phyloP scores from a whole-genome alignment of 176 grass and related monocot genomes.

The Ananas comosus region DNA sequence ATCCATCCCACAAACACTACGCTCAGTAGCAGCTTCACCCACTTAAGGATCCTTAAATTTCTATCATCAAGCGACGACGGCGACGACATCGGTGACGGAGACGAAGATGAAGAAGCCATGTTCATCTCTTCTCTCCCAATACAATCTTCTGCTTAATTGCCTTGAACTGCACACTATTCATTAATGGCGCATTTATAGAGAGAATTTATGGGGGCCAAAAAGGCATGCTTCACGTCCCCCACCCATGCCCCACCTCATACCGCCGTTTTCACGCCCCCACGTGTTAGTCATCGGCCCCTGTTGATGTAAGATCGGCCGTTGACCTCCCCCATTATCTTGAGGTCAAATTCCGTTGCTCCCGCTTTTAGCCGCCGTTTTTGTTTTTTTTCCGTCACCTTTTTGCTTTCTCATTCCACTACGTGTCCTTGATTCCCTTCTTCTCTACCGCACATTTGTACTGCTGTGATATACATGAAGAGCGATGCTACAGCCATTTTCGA shows the following conservation, averaged over 20 bases:
- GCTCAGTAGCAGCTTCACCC: conserved; percentile 12
- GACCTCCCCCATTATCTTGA: conserved; percentile 5
- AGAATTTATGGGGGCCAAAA: not conserved
- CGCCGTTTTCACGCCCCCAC: not conserved
- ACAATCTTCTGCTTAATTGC: not conserved
- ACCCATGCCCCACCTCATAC: not conserved
- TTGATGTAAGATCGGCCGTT: not conserved
- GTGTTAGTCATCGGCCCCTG: conserved; percentile 13
- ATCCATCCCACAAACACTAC: conserved; percentile 43
- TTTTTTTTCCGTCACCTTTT: conserved; percentile 6
- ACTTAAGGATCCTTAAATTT: conserved; percentile 5
- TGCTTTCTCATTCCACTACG: not conserved
- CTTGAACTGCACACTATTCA: not conserved
- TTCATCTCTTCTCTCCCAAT: conserved; percentile 6
- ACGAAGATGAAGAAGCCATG: not conserved
- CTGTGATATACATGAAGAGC: not conserved
- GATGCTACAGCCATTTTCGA: too few relatives aligned
- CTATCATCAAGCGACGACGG: not conserved
- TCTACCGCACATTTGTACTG: not conserved
- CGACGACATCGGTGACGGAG: not conserved
- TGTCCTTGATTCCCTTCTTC: not conserved
- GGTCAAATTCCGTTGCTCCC: conserved; percentile 21
- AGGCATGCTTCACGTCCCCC: conserved; percentile 27
- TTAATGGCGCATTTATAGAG: conserved; percentile 19
- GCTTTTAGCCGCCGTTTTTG: not conserved